Conservation (phyloP, 2,329 filamentous ascomycete genomes). For the Fusarium robinianum region DNA sequence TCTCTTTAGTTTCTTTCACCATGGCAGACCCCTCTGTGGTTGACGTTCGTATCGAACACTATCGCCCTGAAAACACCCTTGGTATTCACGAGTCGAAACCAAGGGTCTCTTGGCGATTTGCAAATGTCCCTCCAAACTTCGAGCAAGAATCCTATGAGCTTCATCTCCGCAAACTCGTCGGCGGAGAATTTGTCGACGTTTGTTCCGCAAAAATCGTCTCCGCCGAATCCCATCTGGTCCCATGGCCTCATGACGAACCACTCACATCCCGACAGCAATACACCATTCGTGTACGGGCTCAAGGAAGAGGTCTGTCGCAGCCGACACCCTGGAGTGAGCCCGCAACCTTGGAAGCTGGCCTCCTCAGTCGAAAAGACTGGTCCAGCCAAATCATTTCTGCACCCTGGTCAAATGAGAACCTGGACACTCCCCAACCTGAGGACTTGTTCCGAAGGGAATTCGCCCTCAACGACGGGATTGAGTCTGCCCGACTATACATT, state of each 20-base stretch:
- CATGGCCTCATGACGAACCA: slow-evolving; percentile 13
- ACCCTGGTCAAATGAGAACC: slow-evolving; percentile 21
- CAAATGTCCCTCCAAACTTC: slow-evolving; percentile 19
- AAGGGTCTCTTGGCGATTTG: slow-evolving; percentile 26
- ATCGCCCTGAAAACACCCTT: slow-evolving; percentile 16
- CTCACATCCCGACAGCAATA: slow-evolving; percentile 21
- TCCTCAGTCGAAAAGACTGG: slow-evolving; percentile 21
- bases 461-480: neutral
- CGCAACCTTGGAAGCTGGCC: slow-evolving; percentile 18
- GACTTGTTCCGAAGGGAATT: slow-evolving; percentile 27
- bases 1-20: too few species aligned
- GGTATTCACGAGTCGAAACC: slow-evolving; percentile 24
- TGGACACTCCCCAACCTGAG: slow-evolving; percentile 22
- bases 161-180: neutral
- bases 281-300: slow-evolving; percentile 6
- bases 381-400: slow-evolving; percentile 19
- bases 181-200: neutral
- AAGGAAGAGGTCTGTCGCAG: slow-evolving; percentile 6
- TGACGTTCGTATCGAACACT: slow-evolving; percentile 26
- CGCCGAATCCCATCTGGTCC: slow-evolving; percentile 10
- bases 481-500: slow-evolving; percentile 45
- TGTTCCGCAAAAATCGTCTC: neutral
- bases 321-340: slow-evolving; percentile 21
- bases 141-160: slow-evolving; percentile 24
- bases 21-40: slow-evolving; percentile 18